phyloP scores from a whole-genome alignment of 192 early-diverging fungal species.

The Linnemannia schmuckeri region DNA sequence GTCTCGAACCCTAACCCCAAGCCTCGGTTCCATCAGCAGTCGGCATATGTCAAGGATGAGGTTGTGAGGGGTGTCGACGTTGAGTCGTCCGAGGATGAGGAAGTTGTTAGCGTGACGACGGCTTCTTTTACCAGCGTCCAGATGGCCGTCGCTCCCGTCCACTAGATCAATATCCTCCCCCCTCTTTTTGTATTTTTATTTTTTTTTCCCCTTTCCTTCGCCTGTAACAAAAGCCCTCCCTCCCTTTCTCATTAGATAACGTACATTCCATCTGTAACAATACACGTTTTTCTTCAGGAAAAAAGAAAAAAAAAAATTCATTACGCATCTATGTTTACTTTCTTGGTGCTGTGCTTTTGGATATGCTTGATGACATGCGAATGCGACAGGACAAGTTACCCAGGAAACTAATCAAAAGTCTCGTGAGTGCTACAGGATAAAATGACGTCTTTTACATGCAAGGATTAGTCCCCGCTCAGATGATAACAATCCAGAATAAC shows the following conservation, averaged over 20 bases:
- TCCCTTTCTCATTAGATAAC: neutral
- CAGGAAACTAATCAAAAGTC: too few relatives aligned
- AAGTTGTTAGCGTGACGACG: neutral
- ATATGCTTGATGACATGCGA: too few relatives aligned
- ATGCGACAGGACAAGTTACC: too few relatives aligned
- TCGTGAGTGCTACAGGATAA: too few relatives aligned
- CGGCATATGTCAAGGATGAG: neutral
- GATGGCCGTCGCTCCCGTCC: conserved; percentile 22
- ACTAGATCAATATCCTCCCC: neutral
- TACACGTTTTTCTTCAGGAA: neutral
- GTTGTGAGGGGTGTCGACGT: neutral
- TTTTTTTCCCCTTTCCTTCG: neutral
- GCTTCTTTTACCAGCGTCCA: conserved; percentile 1
- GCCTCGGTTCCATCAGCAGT: conserved; percentile 15
- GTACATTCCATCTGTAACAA: neutral
- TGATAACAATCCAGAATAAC: too few relatives aligned
- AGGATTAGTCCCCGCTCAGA: too few relatives aligned
- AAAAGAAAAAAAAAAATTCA: neutral
- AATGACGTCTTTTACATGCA: too few relatives aligned
- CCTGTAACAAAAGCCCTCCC: neutral
- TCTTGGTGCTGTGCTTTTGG: too few relatives aligned
- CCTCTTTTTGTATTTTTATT: too few relatives aligned
- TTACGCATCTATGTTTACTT: too few relatives aligned
- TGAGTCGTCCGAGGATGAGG: neutral
- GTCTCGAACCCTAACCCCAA: conserved; percentile 37